These are phyloP conservation scores for Acacia pycnantha DNA, from an alignment of 331 rosid genomes.

Conservation along the genomic window DNA sequence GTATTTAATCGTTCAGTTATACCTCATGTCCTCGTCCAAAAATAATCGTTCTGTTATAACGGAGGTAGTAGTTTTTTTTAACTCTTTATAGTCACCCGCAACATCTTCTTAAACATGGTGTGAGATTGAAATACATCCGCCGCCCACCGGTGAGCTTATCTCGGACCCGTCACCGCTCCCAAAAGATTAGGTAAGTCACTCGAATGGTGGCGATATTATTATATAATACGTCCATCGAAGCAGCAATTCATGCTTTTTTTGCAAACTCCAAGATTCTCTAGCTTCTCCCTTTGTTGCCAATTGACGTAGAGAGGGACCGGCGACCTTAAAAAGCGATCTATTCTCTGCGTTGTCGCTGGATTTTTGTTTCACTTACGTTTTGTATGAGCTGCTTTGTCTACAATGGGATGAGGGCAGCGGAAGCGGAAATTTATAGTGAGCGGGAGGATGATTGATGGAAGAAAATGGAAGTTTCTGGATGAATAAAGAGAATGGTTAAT, in stretches of 20 bases:
- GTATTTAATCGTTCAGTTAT: too few species aligned
- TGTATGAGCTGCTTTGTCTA: background rate
- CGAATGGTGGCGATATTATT: background rate
- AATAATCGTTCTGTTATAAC: too few species aligned
- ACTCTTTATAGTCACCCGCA: background rate
- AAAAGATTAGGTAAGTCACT: conserved; percentile 14
- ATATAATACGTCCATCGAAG: background rate
- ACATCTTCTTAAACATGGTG: background rate
- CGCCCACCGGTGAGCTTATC: background rate
- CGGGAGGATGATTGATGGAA: background rate
- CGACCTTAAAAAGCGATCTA: background rate
- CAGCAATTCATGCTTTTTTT: background rate
- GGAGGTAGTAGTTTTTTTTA: too few species aligned
- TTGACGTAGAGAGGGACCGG: background rate
- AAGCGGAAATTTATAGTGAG: background rate
- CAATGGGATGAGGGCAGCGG: background rate
- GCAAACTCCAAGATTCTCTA: background rate
- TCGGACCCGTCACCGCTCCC: background rate
- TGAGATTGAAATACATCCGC: background rate
- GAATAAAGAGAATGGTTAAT: background rate
- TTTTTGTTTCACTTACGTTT: background rate
- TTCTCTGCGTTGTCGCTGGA: background rate
- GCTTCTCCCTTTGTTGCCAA: background rate
- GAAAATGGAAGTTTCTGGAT: conserved; percentile 12
- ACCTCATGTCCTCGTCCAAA: too few species aligned